Percentiles rank a stretch among this genome's conserved stretches.
These are phyloP conservation scores for Aquilaria agallochum DNA, from an alignment of 441 rosid genomes.

Conservation along the genomic window DNA sequence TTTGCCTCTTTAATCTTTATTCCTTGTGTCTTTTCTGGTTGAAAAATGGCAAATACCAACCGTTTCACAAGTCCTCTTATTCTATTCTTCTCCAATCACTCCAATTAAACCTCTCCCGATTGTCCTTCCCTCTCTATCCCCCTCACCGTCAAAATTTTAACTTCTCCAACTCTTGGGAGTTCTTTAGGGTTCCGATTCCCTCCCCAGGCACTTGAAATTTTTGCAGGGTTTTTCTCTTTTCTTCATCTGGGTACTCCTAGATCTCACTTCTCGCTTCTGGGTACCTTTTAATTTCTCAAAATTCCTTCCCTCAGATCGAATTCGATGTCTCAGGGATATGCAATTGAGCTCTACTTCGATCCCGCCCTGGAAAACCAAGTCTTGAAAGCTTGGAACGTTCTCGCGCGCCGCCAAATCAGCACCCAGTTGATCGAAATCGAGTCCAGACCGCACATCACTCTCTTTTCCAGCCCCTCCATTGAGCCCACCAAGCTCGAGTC, in stretches of 20 bases:
- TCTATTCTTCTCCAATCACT: not conserved
- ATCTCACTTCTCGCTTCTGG: constrained; percentile 18
- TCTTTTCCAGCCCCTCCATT: constrained; percentile 48
- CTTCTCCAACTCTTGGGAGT: not conserved
- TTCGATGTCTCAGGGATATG: constrained; percentile 60
- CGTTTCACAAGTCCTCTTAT: constrained; percentile 6
- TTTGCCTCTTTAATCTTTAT: constrained; percentile 2
- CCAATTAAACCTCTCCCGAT: not conserved
- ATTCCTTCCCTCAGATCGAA: not conserved
- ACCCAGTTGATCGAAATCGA: constrained; percentile 82
- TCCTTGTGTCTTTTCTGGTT: constrained; percentile 11
- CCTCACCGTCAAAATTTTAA: not conserved
- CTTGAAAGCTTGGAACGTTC: constrained; percentile 90
- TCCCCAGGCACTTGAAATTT: constrained; percentile 2
- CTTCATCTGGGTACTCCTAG: constrained; percentile 5
- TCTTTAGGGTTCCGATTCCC: constrained; percentile 13
- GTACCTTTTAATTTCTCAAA: constrained; percentile 5
- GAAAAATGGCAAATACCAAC: not conserved
- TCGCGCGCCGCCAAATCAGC: constrained; percentile 95
- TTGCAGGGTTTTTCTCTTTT: not conserved
- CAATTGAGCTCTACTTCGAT: constrained; percentile 85
- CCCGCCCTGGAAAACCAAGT: constrained; percentile 95
- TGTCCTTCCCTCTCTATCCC: not conserved
- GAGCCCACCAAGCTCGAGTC: constrained; percentile 73
- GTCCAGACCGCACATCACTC: constrained; percentile 89